Conservation (phyloP, 345 rosid genomes). For the Cardamine chenopodiifolia region DNA sequence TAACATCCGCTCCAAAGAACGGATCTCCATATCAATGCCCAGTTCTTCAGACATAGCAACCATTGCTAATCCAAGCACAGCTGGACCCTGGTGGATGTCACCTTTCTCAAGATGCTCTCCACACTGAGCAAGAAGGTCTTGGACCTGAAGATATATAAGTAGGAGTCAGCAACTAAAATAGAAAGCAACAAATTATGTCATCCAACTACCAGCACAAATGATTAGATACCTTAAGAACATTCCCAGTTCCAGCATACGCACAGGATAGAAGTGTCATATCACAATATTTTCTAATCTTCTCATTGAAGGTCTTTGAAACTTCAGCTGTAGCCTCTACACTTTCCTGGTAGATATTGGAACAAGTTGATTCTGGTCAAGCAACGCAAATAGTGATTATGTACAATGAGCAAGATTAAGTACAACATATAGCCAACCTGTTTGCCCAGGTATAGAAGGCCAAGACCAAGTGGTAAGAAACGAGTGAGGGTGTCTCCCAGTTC, state of each 20-base stretch:
- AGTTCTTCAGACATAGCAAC: slow-evolving; percentile 98
- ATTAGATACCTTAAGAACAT: slow-evolving; percentile 83
- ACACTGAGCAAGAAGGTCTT: slow-evolving; percentile 90
- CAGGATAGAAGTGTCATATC: slow-evolving; percentile 93
- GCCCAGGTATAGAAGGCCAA: slow-evolving; percentile 95
- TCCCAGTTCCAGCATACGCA: slow-evolving; percentile 98
- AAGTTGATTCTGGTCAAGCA: slow-evolving; percentile 4
- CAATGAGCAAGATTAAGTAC: neutral
- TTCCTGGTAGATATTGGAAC: slow-evolving; percentile 57
- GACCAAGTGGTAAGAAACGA: slow-evolving; percentile 85
- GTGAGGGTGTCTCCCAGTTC: slow-evolving; percentile 83
- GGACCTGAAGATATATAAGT: slow-evolving; percentile 61
- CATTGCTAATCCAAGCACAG: slow-evolving; percentile 97
- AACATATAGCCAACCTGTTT: slow-evolving; percentile 66
- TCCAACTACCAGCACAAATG: slow-evolving; percentile 18
- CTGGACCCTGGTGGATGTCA: slow-evolving; percentile 94
- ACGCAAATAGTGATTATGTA: neutral
- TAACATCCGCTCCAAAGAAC: slow-evolving; percentile 87
- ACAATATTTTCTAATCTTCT: slow-evolving; percentile 84
- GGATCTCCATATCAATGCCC: slow-evolving; percentile 96
- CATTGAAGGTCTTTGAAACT: slow-evolving; percentile 93
- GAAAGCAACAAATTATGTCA: slow-evolving; percentile 11
- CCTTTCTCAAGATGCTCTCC: slow-evolving; percentile 94
- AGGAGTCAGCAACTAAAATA: slow-evolving; percentile 18
- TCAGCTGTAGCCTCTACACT: slow-evolving; percentile 93